Evolutionary conservation across 805 yeast species (phyloP), one percentile per base, ranked within the genome.

Genomic region (Saccharomycopsis olivae): DNA sequence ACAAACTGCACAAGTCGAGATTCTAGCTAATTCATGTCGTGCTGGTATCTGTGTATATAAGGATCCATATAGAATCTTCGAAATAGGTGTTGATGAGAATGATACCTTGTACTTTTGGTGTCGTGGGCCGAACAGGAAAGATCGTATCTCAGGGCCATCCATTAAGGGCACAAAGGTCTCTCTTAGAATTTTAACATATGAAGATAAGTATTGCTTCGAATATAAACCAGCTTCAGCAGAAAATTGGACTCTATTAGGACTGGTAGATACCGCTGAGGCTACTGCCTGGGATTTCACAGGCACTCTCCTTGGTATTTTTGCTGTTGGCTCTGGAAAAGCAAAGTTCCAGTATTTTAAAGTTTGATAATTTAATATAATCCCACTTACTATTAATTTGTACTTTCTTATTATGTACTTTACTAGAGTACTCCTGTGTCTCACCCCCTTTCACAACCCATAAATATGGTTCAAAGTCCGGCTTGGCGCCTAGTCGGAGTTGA

Each of bases 251-350:
- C 5, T n/a, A n/a, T 34, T 42, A 21, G 46, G 42, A 8, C 25
- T 25, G 10, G 25, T 34, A 14, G 21, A 15, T 10, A 38, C 42
- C 3, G 39, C 11, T 3, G 42, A 42, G 4, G 38, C 27, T n/a
- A 38, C 39, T 4, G 46, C 46, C 5, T 42, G 46, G 46, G 46
- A 42, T 38, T 42, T 42, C 29, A 42, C 46, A 14, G 46, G 46
- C 3, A 38, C 46, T 5, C 18, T 42, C 11, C 38, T 32, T 33
- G 46, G 46, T 5, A 11, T 42, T 6, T 42, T 9, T 20, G 36
- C 28, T 4, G 11, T 33, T 20, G 36, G 36, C n/a, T n/a, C n/a
- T n/a, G n/a, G n/a, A n/a, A n/a, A n/a, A n/a, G n/a, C n/a, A n/a
- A n/a, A n/a, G n/a, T n/a, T n/a, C n/a, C n/a, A n/a, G n/a, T n/a